Percentiles rank a stretch among this genome's conserved stretches.
These are phyloP conservation scores for Blastosporella zonata DNA, from an alignment of 1,284 basidiomycete species.

Conservation along the genomic window DNA sequence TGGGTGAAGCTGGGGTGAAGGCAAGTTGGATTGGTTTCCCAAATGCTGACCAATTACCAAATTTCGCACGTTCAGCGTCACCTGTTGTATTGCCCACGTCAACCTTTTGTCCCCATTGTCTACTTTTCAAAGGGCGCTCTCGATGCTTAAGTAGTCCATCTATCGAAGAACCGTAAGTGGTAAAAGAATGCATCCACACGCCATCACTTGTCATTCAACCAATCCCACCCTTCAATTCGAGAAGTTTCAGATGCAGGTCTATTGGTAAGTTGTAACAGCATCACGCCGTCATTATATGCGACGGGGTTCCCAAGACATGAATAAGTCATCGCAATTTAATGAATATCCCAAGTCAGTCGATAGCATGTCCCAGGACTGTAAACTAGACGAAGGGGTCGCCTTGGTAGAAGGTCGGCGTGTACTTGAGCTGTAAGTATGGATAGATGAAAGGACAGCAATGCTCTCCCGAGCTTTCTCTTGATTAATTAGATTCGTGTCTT, in stretches of 20 bases:
- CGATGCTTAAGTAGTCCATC: too few species aligned
- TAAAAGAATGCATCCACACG: too few species aligned
- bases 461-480: slow-evolving; percentile 19
- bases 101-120: too few species aligned
- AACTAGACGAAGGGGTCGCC: slow-evolving; percentile 23
- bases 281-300: slow-evolving; percentile 16
- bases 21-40: too few species aligned
- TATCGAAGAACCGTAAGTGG: too few species aligned
- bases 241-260: too few species aligned
- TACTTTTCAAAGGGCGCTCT: too few species aligned
- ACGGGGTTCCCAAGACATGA: slow-evolving; percentile 38
- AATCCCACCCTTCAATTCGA: too few species aligned
- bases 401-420: slow-evolving; percentile 15
- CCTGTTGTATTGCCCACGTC: background rate
- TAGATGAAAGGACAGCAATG: slow-evolving; percentile 16
- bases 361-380: slow-evolving; percentile 31
- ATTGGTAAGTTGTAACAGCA: too few species aligned
- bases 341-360: slow-evolving; percentile 24
- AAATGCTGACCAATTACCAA: background rate
- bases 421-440: slow-evolving; percentile 20
- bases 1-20: background rate
- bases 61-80: background rate
- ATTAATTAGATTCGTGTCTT: slow-evolving; percentile 21
- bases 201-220: too few species aligned
- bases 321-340: slow-evolving; percentile 33